Base-by-base conservation (phyloP, 805 yeast genomes). In the Candida easanensis region DNA sequence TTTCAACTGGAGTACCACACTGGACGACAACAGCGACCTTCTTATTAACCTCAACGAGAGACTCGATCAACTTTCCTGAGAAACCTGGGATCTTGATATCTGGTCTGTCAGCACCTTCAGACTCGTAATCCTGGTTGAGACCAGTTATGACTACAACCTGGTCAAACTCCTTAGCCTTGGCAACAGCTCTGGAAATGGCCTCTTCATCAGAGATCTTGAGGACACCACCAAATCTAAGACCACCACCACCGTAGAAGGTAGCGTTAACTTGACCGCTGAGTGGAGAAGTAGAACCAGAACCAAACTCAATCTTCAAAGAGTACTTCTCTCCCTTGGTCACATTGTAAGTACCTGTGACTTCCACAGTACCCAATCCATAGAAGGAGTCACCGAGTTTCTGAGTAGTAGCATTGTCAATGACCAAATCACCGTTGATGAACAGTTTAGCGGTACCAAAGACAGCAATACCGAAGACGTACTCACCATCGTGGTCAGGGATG, bases 1-100 rank as follows among this genome's bases (percentile, higher is more conserved):
- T 59, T 30, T 75, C 70, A 9, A 79, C 81, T 0, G 85, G 84
- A 16, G 82, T 73, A 38, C 85, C 85, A 3, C 79, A 69, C 54
- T 79, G 82, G 51, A 74, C 69, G 20, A 80, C 80, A 23, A 80
- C 67, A 11, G 75, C 71, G 2, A 74, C 68, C 50, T 78, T 74
- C 21, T 71, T 68, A 50, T 79, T 77, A 17, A 66, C 82, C 25
- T 61, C 62, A 28, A 65, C 44, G 10, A 80, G 69, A 10, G 67
- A 74, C 20, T 53, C 59, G 23, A 79, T 66, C 45, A 80, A 65
- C 35, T 69, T 65, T 41, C 74, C 68, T 21, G 74, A 71, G 35
- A 56, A 50, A 13, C 73, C 71, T 21, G 85, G 85, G 21, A 78
- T 63, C 35, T 69, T 69, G 76, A 80, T 65, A 53, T 65, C 49